A percentile compares a stretch with the other conserved stretches of the same genome.
Evolutionary conservation across 352 stramenopile genomes (phyloP).

Genomic region (Globisporangium cystogenes): DNA sequence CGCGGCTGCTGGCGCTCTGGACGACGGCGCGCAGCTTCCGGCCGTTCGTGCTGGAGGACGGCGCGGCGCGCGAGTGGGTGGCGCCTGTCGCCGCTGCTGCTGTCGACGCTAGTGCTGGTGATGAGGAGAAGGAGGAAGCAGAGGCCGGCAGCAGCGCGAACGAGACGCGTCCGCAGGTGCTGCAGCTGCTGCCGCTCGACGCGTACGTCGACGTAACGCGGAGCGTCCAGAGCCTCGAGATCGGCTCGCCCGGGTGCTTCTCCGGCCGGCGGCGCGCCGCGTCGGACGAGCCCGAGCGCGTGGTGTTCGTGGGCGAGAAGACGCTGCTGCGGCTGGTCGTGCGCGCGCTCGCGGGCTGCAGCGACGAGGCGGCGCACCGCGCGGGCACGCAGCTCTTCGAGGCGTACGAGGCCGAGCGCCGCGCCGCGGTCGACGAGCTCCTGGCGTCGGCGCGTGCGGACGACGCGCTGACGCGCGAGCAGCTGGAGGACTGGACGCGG

Average conservation of each 20-base stretch:
- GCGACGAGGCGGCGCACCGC: background rate
- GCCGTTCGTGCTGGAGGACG: constrained; percentile 20
- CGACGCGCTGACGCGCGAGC: background rate
- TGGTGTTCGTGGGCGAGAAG: constrained; percentile 13
- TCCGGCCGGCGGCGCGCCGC: constrained; percentile 6
- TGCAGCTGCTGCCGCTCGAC: constrained; percentile 33
- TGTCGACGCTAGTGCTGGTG: constrained; percentile 1
- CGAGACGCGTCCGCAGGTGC: constrained; percentile 6
- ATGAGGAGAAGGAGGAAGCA: constrained; percentile 7
- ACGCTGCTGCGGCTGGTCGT: constrained; percentile 11
- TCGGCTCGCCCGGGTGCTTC: constrained; percentile 18
- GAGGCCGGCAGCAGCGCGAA: background rate
- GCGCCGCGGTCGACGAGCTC: background rate
- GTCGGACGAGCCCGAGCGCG: background rate
- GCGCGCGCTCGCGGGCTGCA: background rate
- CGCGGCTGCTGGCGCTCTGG: constrained; percentile 26
- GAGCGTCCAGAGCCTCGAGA: constrained; percentile 8
- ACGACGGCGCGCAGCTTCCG: constrained; percentile 17
- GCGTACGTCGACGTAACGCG: constrained; percentile 20
- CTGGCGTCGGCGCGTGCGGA: background rate
- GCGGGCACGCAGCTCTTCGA: constrained; percentile 8
- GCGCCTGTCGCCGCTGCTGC: too few species aligned
- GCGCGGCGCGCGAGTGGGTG: constrained; percentile 1
- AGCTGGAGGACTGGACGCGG: constrained; percentile 9
- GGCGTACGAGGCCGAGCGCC: constrained; percentile 5